phyloP scores from a whole-genome alignment of 306 rosid genomes.

The Quercus ilex region DNA sequence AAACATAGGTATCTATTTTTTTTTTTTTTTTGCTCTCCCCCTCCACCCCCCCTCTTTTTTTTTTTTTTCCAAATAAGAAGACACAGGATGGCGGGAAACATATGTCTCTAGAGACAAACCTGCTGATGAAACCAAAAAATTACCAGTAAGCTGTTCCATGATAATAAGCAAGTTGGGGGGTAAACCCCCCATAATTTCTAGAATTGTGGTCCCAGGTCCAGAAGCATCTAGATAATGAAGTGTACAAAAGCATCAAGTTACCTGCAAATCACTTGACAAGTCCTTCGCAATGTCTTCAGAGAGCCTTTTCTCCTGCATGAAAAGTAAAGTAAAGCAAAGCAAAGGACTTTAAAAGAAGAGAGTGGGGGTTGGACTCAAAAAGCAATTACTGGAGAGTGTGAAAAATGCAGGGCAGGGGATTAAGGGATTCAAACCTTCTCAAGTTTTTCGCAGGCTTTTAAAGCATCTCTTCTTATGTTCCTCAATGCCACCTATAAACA shows the following conservation, averaged over 20 bases:
- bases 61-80: not conserved
- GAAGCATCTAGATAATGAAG: not conserved
- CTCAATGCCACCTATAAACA: constrained; percentile 75
- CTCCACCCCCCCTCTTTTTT: too few species aligned
- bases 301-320: constrained; percentile 77
- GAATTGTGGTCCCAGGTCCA: not conserved
- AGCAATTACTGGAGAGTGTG: constrained; percentile 5
- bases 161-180: not conserved
- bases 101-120: not conserved
- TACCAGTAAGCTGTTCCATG: not conserved
- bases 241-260: constrained; percentile 26
- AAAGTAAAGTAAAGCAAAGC: constrained; percentile 10
- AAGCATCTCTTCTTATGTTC: constrained; percentile 94
- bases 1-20: not conserved
- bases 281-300: constrained; percentile 86
- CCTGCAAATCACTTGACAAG: constrained; percentile 92
- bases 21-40: not conserved
- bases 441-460: constrained; percentile 90
- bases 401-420: constrained; percentile 8
- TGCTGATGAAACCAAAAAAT: not conserved
- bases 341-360: constrained; percentile 13
- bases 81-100: not conserved
- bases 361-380: not conserved
- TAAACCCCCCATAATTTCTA: not conserved
- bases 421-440: constrained; percentile 73